Evolutionary conservation across 164 flowering plant species (phyloP).

Genomic region (Macadamia tetraphylla): DNA sequence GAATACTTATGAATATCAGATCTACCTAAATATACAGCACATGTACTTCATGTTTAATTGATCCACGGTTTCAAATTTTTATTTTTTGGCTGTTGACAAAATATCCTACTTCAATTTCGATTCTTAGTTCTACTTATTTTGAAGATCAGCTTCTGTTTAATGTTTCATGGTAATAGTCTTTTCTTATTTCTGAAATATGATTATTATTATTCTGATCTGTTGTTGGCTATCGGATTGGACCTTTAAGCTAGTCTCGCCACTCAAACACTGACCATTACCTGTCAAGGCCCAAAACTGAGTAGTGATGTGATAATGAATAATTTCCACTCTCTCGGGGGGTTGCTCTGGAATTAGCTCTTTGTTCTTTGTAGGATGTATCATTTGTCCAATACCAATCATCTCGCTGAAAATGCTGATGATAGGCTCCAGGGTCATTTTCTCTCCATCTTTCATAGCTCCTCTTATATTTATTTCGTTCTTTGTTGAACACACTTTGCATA

Average conservation of each 20-base stretch:
- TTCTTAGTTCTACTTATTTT: too few relatives aligned
- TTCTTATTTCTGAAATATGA: too few relatives aligned
- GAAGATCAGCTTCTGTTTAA: too few relatives aligned
- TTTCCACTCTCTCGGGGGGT: constrained; percentile 34
- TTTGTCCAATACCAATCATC: constrained; percentile 84
- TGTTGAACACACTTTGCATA: constrained; percentile 96
- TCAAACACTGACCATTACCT: constrained; percentile 42
- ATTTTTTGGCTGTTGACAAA: too few relatives aligned
- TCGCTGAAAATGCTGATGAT: constrained; percentile 81
- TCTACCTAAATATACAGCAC: too few relatives aligned
- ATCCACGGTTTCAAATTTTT: too few relatives aligned
- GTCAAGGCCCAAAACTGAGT: constrained; percentile 85
- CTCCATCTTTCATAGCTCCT: constrained; percentile 84
- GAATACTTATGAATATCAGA: too few relatives aligned
- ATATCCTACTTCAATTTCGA: too few relatives aligned
- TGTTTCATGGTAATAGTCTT: too few relatives aligned
- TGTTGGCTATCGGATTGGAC: too few relatives aligned
- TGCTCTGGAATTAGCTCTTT: constrained; percentile 39
- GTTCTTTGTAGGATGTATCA: constrained; percentile 49
- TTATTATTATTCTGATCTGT: too few relatives aligned
- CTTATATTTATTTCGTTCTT: constrained; percentile 78
- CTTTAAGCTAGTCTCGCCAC: not conserved
- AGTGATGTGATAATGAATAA: constrained; percentile 77
- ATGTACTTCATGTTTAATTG: too few relatives aligned
- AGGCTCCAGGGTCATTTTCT: constrained; percentile 57